These are phyloP conservation scores for Gloeostereum incarnatum DNA, from an alignment of 768 basidiomycete genomes.

Conservation along the genomic window DNA sequence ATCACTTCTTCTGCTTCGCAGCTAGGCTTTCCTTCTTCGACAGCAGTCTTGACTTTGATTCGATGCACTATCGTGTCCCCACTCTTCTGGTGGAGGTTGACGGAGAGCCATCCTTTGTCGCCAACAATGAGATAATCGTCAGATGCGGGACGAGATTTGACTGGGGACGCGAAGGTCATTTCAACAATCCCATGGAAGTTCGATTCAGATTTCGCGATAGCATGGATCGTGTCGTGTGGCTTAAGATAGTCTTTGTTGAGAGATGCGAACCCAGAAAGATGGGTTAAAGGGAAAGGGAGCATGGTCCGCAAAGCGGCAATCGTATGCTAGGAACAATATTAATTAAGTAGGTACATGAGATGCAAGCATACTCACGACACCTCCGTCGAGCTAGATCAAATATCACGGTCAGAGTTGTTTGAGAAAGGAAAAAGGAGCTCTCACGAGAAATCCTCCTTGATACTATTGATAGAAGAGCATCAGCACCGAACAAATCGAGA, in stretches of 20 bases:
- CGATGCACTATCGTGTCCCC: constrained; percentile 18
- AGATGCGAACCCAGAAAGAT: constrained; percentile 56
- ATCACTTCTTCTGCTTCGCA: constrained; percentile 25
- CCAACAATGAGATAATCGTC: constrained; percentile 50
- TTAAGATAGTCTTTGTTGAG: constrained; percentile 63
- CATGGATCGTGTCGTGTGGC: constrained; percentile 74
- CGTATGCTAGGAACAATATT: constrained; percentile 35
- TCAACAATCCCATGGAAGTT: constrained; percentile 50
- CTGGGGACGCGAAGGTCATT: constrained; percentile 55
- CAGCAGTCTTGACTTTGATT: constrained; percentile 25
- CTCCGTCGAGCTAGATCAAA: constrained; percentile 56
- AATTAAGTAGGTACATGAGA: constrained; percentile 1
- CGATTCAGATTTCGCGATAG: constrained; percentile 40
- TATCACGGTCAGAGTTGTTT: constrained; percentile 3
- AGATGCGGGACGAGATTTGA: constrained; percentile 22
- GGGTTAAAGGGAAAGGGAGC: constrained; percentile 40
- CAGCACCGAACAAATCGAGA: constrained; percentile 4
- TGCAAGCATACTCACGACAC: constrained; percentile 43
- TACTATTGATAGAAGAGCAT: constrained; percentile 30
- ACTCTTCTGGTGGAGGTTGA: constrained; percentile 22
- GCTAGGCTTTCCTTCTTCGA: constrained; percentile 14
- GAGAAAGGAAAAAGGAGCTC: constrained; percentile 14
- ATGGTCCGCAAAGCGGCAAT: constrained; percentile 53
- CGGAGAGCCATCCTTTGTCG: constrained; percentile 49
- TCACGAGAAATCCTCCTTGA: constrained; percentile 76